A percentile compares a stretch with the other conserved stretches of the same genome.
These are phyloP conservation scores for Leptodermis oblonga DNA, from an alignment of 257 asterid genomes.

Conservation along the genomic window DNA sequence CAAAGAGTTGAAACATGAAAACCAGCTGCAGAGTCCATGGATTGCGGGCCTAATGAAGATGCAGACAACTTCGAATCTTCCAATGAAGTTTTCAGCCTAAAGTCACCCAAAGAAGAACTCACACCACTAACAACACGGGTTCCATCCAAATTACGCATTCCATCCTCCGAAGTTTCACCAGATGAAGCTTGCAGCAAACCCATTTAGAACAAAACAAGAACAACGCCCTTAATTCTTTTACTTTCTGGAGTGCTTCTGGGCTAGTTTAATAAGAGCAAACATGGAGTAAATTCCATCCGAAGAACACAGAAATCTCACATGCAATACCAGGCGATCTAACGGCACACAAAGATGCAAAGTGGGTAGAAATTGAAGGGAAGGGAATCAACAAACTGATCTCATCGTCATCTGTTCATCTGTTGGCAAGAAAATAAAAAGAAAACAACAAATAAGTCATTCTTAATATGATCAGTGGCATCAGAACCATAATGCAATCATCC, in stretches of 20 bases:
- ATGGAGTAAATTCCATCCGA: neutral
- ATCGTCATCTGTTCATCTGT: neutral
- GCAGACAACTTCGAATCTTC: slow-evolving; percentile 29
- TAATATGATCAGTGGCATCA: neutral
- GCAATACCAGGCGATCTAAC: neutral
- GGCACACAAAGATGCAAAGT: too few relatives aligned
- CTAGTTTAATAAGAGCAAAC: neutral
- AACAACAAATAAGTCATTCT: neutral
- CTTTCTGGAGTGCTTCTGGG: neutral
- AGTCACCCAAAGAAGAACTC: slow-evolving; percentile 39
- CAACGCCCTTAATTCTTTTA: neutral
- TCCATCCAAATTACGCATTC: slow-evolving; percentile 28
- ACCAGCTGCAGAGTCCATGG: slow-evolving; percentile 22
- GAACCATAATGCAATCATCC: neutral
- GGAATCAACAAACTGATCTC: neutral
- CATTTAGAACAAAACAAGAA: slow-evolving; percentile 31
- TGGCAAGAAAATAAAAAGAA: neutral
- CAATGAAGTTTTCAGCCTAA: slow-evolving; percentile 31
- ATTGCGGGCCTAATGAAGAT: slow-evolving; percentile 19
- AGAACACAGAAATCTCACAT: neutral
- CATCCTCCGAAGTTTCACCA: slow-evolving; percentile 43
- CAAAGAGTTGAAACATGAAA: slow-evolving; percentile 20
- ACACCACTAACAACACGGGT: slow-evolving; percentile 21
- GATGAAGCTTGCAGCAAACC: slow-evolving; percentile 64
- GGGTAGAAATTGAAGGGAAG: neutral